These are phyloP conservation scores for Oropetium thomaeum DNA, from an alignment of 176 grass and related monocot species.

Conservation along the genomic window DNA sequence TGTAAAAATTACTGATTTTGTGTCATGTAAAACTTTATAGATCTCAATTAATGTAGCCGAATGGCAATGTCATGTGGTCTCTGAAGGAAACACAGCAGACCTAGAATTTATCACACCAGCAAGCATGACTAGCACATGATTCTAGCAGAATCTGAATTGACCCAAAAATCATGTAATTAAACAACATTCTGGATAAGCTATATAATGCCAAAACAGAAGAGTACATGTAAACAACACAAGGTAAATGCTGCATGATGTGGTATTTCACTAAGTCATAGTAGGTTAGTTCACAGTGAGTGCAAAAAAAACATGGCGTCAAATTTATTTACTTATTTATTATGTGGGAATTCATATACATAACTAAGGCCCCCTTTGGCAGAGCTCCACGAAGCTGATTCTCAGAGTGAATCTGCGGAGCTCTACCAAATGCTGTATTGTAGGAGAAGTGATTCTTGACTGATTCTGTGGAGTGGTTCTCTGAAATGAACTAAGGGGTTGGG, in stretches of 20 bases:
- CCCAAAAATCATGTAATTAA: background rate
- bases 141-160: background rate
- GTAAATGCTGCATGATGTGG: background rate
- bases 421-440: no score
- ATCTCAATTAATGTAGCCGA: background rate
- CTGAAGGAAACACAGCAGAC: background rate
- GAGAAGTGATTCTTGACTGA: no score
- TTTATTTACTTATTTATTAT: no score
- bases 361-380: no score
- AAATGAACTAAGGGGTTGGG: no score
- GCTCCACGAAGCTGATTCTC: no score
- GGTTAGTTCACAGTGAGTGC: background rate
- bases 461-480: no score
- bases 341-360: no score
- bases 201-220: background rate
- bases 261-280: background rate
- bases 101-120: background rate
- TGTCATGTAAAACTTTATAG: background rate
- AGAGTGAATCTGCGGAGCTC: no score
- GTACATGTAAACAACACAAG: background rate
- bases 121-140: conserved; percentile 15
- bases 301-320: no score
- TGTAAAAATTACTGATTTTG: background rate
- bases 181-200: background rate
- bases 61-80: background rate